Base-by-base conservation (phyloP, 768 basidiomycete genomes). In the Mycena metata region DNA sequence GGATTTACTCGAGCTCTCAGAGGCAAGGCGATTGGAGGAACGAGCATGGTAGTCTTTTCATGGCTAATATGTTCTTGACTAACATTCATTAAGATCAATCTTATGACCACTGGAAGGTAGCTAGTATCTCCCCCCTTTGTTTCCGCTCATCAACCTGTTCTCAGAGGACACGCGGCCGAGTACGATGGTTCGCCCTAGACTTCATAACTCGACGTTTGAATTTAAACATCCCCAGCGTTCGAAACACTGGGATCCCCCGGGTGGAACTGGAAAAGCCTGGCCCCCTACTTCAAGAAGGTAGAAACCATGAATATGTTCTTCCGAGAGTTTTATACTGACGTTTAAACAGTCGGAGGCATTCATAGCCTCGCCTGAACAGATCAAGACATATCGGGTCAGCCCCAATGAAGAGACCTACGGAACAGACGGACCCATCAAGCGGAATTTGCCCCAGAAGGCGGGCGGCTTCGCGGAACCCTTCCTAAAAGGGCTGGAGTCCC, bases 101-200 rank as follows among this genome's bases (percentile, higher is more conserved):
- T 71, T 5, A 73, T 73, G 73, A 47, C 61, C 19, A 17, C 71
- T 43, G 70, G 66, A 26, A 57, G 71, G 73, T 74, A 46, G n/a
- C 57, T 65, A 30, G 16, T 17, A n/a, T 5, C 39, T 24, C 42
- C 6, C 23, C 43, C 11, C 13, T 15, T 6, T 5, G 17, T 46
- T 26, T 17, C 15, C 13, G 13, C 5, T 17, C 33, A 8, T 30
- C 16, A 52, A n/a, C 23, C 19, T 36, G 6, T 16, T 19, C 39
- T n/a, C 39, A 72, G 71, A 7, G 73, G 69, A 8, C 71, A 69
- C 21, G 71, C 71, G 5, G 41, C 52, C 41, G 73, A 74, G 47
- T 74, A 70, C 23, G 64, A 72, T 39, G 69, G 73, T 72, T 30
- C 5, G 54, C 11, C 19, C n/a, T 5, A 17, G 17, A 46, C 6